Conservation (phyloP, 1,284 basidiomycete genomes). For the Trichosporon asahii region DNA sequence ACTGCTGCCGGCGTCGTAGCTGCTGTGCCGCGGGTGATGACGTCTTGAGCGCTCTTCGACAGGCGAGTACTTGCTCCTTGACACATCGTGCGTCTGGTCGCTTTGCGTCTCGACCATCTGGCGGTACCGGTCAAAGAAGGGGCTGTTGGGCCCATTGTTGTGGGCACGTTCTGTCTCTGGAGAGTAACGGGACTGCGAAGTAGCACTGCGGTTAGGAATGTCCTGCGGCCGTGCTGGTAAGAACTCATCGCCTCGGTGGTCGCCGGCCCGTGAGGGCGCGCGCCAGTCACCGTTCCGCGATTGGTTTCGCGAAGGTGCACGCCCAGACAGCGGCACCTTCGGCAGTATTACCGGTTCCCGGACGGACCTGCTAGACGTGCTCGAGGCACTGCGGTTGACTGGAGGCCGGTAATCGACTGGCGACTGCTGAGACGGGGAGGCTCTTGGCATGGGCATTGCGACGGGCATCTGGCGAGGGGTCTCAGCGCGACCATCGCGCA, state of each 20-base stretch:
- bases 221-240: slow-evolving; percentile 7
- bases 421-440: not conserved
- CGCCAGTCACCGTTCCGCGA: slow-evolving; percentile 12
- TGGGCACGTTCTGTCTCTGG: slow-evolving; percentile 10
- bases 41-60: slow-evolving; percentile 21
- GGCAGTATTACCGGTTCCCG: slow-evolving; percentile 28
- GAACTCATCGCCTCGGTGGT: slow-evolving; percentile 8
- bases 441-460: slow-evolving; percentile 11
- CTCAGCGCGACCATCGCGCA: not conserved
- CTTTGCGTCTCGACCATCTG: slow-evolving; percentile 32
- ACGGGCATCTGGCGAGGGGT: not conserved
- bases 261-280: not conserved
- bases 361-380: slow-evolving; percentile 5
- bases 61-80: not conserved
- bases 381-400: slow-evolving; percentile 3
- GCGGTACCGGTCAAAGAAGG: slow-evolving; percentile 59
- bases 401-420: not conserved
- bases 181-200: slow-evolving; percentile 14
- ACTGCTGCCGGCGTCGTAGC: slow-evolving; percentile 8
- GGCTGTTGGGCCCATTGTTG: slow-evolving; percentile 17
- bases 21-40: not conserved
- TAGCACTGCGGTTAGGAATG: slow-evolving; percentile 15
- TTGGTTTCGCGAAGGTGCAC: slow-evolving; percentile 15
- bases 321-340: slow-evolving; percentile 26
- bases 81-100: slow-evolving; percentile 22